Base-by-base conservation (phyloP, 192 early-diverging fungal species). In the Backusella westeae region DNA sequence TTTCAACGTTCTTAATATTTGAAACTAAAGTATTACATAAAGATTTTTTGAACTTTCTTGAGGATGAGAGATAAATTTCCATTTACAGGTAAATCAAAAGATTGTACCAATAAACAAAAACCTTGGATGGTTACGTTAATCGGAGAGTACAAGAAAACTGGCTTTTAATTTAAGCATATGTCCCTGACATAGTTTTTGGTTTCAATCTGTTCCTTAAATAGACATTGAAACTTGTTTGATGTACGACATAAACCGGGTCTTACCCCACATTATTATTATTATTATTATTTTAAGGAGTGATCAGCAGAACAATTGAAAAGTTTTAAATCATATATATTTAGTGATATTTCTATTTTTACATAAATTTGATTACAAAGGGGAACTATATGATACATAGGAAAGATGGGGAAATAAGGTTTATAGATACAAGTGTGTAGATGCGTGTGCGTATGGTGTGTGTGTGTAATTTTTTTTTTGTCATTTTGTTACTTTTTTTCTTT, bases 171-270 rank as follows among this genome's bases (percentile, higher is more conserved):
- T 63, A 26, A 29, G 10, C 23, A 63, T 39, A 39, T 63, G 26
- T 63, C 56, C 56, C 56, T 63, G 23, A 63, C 21, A 63, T 63
- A 29, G 26, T 15, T 6, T 26, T 63, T 63, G 56, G 56, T 23
- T 63, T 63, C 10, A 63, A 26, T 63, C 56, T 63, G 56, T 63
- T 63, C 56, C 56, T 63, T 63, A 26, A 29, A 63, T 63, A 63
- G 23, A 63, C 23, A 63, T 63, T 63, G 56, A 63, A 63, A 63
- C 56, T 63, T 63, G 56, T 63, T 59, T 59, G 53, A 59, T 59
- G 53, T 56, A 56, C 53, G 21, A 56, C 53, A 56, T 23, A 23
- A 9, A 26, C 10, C 38, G 38, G 38, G 42, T 6, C n/a, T 7
- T 56, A 56, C 53, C 53, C 53, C 53, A 56, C 53, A 56, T 56